Base-by-base conservation (phyloP, 2,329 filamentous ascomycete species). In the Anisogramma anomala region DNA sequence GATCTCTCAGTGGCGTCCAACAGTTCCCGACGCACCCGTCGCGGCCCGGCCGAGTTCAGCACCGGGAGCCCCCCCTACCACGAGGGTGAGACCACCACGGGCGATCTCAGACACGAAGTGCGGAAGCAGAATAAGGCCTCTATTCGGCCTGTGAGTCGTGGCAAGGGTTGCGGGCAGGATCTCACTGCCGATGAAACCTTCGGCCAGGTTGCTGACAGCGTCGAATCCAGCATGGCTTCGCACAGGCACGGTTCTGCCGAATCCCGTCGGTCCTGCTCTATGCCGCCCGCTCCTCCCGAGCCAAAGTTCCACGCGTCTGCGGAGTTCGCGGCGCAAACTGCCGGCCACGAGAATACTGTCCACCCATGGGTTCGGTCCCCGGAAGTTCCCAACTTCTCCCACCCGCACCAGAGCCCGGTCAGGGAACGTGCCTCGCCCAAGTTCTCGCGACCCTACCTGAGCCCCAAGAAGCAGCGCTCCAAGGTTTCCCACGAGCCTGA, bases 1-100 rank as follows among this genome's bases (percentile, higher is more conserved):
- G 27, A 35, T 6, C 27, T 36, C 11, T 35, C 41, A 4, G 36
- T 20, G 10, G 40, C 23, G 9, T 41, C 45, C 4, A 36, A 31
- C n/a, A 32, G 30, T 14, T 35, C 38, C 4, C 30, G 33, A 26
- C 41, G 37, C 20, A 22, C 36, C 20, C 43, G 39, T 14, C 46
- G 43, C 25, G 26, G 46, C 19, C 46, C 46, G 15, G 43, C 36
- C 14, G 39, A 39, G 14, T 20, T 31, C 25, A 46, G 43, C 43
- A 46, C 33, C 6, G 46, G 46, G n/a, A 48, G 46, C 7, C 45
- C 45, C 11, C 42, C 25, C 6, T 35, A 31, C 31, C 39, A 39
- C 2, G 27, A 39, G 6, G 28, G 27, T 4, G 23, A 17, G 26
- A 8, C 13, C 11, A 19, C 6, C 3, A n/a, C 3, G 32, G 32